A percentile compares a stretch with the other conserved stretches of the same genome.
These are phyloP conservation scores for Wickerhamomyces sp. DNA, from an alignment of 1,139 yeast genomes.

Conservation along the genomic window DNA sequence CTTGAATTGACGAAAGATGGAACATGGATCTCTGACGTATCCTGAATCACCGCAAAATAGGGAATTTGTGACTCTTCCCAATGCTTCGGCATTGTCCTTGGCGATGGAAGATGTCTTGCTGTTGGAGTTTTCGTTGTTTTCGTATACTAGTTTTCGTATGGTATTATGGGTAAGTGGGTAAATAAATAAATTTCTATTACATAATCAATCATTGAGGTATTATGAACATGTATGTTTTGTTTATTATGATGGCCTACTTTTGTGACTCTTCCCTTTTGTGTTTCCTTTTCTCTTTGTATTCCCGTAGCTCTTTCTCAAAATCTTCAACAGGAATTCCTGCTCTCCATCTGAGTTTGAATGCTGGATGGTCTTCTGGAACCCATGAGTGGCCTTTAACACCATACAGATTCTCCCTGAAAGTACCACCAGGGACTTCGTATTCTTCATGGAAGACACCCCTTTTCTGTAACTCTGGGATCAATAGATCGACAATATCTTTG, in stretches of 20 bases:
- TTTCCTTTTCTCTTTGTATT: background rate
- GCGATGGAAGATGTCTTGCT: background rate
- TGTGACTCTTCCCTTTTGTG: background rate
- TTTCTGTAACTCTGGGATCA: conserved; percentile 25
- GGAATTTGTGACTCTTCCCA: conserved; percentile 20
- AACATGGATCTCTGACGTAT: conserved; percentile 3
- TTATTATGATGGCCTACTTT: background rate
- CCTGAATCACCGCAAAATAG: conserved; percentile 18
- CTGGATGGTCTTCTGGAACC: conserved; percentile 26
- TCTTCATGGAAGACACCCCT: conserved; percentile 26
- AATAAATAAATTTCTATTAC: too few species aligned
- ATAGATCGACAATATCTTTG: conserved; percentile 24
- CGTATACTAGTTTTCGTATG: too few species aligned
- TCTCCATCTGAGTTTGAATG: conserved; percentile 32
- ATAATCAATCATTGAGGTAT: too few species aligned
- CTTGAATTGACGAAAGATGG: background rate
- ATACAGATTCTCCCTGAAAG: conserved; percentile 13
- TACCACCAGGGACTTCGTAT: conserved; percentile 21
- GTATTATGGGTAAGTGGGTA: too few species aligned
- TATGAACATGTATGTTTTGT: too few species aligned
- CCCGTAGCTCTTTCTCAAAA: conserved; percentile 9
- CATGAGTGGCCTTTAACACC: conserved; percentile 21
- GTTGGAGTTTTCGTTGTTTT: too few species aligned
- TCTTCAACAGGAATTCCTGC: conserved; percentile 6
- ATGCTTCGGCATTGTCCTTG: conserved; percentile 6